Evolutionary conservation across 1,284 basidiomycete genomes (phyloP).

Genomic region (Ganoderma resinaceum): DNA sequence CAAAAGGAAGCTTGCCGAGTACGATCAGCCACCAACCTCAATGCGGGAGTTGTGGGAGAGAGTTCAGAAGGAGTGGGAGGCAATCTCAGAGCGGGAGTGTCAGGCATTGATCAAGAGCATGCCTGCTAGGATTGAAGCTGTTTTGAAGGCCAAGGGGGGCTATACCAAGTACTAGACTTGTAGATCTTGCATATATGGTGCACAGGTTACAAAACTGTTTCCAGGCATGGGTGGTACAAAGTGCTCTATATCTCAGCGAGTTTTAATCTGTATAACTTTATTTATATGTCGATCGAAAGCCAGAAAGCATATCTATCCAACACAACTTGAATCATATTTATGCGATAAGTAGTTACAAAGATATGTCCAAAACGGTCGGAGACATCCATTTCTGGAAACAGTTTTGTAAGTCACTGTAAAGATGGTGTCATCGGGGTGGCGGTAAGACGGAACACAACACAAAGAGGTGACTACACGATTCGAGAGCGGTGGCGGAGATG

Average conservation of each 20-base stretch:
- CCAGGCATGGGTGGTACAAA: not conserved
- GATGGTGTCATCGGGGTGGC: not conserved
- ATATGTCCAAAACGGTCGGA: not conserved
- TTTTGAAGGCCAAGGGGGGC: no score
- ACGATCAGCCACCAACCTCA: slow-evolving; percentile 1
- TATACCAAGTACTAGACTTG: no score
- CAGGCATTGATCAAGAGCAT: no score
- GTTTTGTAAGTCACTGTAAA: slow-evolving; percentile 8
- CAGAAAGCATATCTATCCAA: slow-evolving; percentile 1
- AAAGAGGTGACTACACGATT: not conserved
- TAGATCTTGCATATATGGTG: no score
- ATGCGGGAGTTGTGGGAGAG: slow-evolving; percentile 9
- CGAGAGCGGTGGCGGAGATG: not conserved
- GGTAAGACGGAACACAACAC: not conserved
- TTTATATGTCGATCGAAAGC: not conserved
- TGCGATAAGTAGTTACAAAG: not conserved
- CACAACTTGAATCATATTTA: not conserved
- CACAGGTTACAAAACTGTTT: slow-evolving; percentile 10
- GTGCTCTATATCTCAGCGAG: not conserved
- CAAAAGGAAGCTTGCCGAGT: slow-evolving; percentile 10
- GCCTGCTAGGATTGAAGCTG: no score
- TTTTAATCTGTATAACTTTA: not conserved
- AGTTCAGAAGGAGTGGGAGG: slow-evolving; percentile 6
- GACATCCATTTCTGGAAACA: slow-evolving; percentile 7
- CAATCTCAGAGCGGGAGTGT: not conserved